Conservation (phyloP, 2,329 filamentous ascomycete genomes). For the Sporothrix schenckii region DNA sequence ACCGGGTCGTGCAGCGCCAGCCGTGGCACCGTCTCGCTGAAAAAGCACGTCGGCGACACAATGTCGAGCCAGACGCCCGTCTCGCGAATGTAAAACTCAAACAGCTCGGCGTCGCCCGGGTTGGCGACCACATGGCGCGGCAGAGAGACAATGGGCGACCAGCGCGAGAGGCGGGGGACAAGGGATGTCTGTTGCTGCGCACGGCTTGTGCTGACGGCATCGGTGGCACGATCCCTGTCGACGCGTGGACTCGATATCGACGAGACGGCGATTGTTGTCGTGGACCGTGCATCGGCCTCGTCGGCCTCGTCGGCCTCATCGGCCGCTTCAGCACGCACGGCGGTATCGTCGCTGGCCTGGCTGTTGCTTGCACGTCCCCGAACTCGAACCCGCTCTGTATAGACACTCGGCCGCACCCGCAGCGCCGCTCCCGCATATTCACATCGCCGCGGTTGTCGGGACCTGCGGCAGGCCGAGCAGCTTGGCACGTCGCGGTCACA, state of each 20-base stretch:
- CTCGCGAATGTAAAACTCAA: constrained; percentile 5
- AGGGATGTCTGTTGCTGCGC: background rate
- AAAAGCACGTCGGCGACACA: background rate
- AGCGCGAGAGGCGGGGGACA: background rate
- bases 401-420: background rate
- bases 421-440: background rate
- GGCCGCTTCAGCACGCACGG: no score
- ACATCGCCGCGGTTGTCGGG: background rate
- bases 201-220: background rate
- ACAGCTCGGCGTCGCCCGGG: background rate
- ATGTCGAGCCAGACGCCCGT: background rate
- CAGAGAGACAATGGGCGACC: background rate
- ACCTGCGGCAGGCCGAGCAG: background rate
- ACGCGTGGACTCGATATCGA: background rate
- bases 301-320: background rate
- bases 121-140: background rate
- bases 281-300: no score
- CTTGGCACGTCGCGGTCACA: background rate
- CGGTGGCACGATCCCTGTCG: background rate
- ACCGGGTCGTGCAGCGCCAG: background rate
- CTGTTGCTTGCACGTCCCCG: background rate
- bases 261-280: background rate
- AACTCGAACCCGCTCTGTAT: background rate
- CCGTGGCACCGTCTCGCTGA: background rate
- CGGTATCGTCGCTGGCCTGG: background rate